Evolutionary conservation across 2,329 filamentous ascomycete genomes (phyloP).

Genomic region (Talaromyces marneffei): DNA sequence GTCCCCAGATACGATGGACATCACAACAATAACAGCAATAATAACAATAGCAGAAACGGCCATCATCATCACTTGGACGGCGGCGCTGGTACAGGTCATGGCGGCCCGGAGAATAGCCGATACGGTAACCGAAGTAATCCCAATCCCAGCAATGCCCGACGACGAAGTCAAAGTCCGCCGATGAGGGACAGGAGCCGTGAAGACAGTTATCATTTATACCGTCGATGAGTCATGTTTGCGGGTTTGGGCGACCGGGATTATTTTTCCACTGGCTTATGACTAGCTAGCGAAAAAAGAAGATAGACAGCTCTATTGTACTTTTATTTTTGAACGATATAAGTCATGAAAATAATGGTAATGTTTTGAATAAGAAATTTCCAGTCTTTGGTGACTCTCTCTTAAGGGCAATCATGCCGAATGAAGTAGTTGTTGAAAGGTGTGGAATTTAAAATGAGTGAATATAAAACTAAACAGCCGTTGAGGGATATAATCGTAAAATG

Average conservation of each 20-base stretch:
- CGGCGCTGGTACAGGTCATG: background rate
- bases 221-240: slow-evolving; percentile 16
- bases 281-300: background rate
- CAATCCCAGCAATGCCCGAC: slow-evolving; percentile 23
- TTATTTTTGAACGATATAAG: background rate
- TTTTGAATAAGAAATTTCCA: background rate
- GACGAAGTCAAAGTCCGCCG: slow-evolving; percentile 33
- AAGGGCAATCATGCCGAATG: too few relatives aligned
- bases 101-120: slow-evolving; percentile 15
- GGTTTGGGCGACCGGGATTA: background rate
- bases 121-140: slow-evolving; percentile 23
- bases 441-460: background rate
- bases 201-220: slow-evolving; percentile 21
- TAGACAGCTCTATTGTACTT: background rate
- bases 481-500: slow-evolving; percentile 10
- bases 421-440: background rate
- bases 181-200: slow-evolving; percentile 23
- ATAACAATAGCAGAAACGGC: background rate
- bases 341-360: background rate
- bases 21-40: slow-evolving; percentile 3
- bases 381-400: background rate
- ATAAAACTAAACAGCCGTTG: slow-evolving; percentile 7
- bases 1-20: slow-evolving; percentile 30
- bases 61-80: slow-evolving; percentile 1
- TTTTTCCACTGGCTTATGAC: background rate